A percentile compares a stretch with the other conserved stretches of the same genome.
Conservation (phyloP, 495 filamentous ascomycete genomes). For the Talaromyces thailandensis region DNA sequence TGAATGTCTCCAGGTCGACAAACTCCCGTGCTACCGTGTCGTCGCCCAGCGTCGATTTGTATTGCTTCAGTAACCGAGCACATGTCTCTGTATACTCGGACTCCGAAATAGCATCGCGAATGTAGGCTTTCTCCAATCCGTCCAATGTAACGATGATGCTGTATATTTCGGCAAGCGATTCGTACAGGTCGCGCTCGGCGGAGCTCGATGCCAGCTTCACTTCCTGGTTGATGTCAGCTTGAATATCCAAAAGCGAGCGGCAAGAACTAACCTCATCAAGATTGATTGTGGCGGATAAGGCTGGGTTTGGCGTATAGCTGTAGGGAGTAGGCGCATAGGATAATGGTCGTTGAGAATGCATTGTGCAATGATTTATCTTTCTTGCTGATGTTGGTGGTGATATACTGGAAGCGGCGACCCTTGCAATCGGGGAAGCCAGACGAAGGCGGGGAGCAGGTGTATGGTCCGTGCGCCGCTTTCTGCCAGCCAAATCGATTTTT, state of each 20-base stretch:
- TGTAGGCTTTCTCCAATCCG: slow-evolving; percentile 91
- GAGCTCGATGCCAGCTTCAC: slow-evolving; percentile 81
- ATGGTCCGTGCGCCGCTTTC: slow-evolving; percentile 5
- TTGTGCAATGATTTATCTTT: slow-evolving; percentile 2
- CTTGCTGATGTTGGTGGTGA: neutral
- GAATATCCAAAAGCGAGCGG: neutral
- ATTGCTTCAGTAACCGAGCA: slow-evolving; percentile 86
- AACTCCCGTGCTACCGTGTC: slow-evolving; percentile 78
- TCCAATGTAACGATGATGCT: slow-evolving; percentile 95
- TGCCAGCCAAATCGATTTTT: slow-evolving; percentile 7
- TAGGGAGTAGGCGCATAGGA: slow-evolving; percentile 86
- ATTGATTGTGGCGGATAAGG: slow-evolving; percentile 79
- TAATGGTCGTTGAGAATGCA: slow-evolving; percentile 40
- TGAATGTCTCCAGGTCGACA: slow-evolving; percentile 87
- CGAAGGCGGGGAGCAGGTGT: neutral
- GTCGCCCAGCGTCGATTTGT: slow-evolving; percentile 85
- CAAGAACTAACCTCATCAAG: slow-evolving; percentile 66
- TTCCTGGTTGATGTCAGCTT: slow-evolving; percentile 50
- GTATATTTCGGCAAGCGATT: slow-evolving; percentile 94
- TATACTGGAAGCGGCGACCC: neutral
- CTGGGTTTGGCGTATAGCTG: slow-evolving; percentile 74
- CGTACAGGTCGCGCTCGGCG: slow-evolving; percentile 84
- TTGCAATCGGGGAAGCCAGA: neutral
- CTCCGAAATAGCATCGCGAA: slow-evolving; percentile 90
- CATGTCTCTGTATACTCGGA: slow-evolving; percentile 93